Evolutionary conservation across 2,329 filamentous ascomycete species (phyloP).

Genomic region (Apiospora sp.): DNA sequence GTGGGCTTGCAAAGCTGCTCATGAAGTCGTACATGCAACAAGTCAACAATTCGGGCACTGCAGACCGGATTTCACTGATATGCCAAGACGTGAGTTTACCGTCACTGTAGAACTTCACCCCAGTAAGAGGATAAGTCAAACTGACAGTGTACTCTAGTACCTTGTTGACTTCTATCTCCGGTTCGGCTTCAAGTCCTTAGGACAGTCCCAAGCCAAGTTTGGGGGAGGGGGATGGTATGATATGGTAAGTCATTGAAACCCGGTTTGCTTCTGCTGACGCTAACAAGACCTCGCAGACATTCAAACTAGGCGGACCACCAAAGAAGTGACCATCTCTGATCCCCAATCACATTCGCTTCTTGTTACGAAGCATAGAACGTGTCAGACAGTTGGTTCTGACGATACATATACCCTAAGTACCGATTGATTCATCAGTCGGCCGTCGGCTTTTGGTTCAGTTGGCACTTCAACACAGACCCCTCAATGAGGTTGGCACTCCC

Average conservation of each 20-base stretch:
- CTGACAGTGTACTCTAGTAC: conserved; percentile 52
- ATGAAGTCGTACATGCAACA: conserved; percentile 81
- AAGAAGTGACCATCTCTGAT: conserved; percentile 18
- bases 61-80: conserved; percentile 77
- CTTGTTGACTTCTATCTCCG: conserved; percentile 78
- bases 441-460: too few species aligned
- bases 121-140: background rate
- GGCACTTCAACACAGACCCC: too few species aligned
- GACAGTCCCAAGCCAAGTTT: conserved; percentile 74
- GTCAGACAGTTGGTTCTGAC: too few species aligned
- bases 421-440: too few species aligned
- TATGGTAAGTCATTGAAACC: conserved; percentile 67
- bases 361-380: too few species aligned
- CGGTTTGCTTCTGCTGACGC: background rate
- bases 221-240: conserved; percentile 84
- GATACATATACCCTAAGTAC: too few species aligned
- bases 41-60: conserved; percentile 74
- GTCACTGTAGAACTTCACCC: too few species aligned
- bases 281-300: conserved; percentile 13
- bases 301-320: conserved; percentile 22
- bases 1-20: conserved; percentile 76
- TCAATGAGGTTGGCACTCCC: too few species aligned
- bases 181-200: conserved; percentile 75
- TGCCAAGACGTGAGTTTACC: conserved; percentile 68
- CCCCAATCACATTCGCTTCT: too few species aligned